These are phyloP conservation scores for Hymenoscyphus repandus DNA, from an alignment of 2,329 filamentous ascomycete genomes.

Conservation along the genomic window DNA sequence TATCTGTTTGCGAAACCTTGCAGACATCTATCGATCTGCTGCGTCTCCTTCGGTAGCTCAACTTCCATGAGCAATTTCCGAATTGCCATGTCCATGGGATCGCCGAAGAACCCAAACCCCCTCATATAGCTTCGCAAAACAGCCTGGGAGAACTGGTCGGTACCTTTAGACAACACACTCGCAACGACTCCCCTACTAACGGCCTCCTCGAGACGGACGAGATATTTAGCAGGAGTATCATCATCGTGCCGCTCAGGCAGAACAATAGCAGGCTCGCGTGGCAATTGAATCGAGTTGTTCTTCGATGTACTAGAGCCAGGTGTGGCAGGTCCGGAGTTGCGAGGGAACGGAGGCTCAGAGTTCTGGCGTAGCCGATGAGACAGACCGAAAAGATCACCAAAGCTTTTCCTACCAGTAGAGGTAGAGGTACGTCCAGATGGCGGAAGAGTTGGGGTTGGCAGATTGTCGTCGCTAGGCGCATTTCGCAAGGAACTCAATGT, in stretches of 20 bases:
- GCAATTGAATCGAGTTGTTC: slow-evolving; percentile 75
- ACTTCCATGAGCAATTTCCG: slow-evolving; percentile 95
- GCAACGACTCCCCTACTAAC: slow-evolving; percentile 80
- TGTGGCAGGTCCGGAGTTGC: slow-evolving; percentile 65
- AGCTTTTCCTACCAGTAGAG: slow-evolving; percentile 87
- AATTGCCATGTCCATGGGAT: slow-evolving; percentile 97
- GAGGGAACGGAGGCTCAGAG: slow-evolving; percentile 62
- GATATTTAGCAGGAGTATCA: slow-evolving; percentile 85
- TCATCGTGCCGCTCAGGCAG: slow-evolving; percentile 78
- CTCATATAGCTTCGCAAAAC: slow-evolving; percentile 94
- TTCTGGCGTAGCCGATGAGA: slow-evolving; percentile 73
- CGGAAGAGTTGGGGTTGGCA: slow-evolving; percentile 56
- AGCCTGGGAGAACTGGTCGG: slow-evolving; percentile 74
- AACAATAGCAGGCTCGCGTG: slow-evolving; percentile 58
- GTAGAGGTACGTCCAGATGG: slow-evolving; percentile 61
- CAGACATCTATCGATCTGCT: slow-evolving; percentile 92
- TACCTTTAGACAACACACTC: slow-evolving; percentile 77
- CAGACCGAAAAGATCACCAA: slow-evolving; percentile 81
- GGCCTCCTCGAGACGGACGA: slow-evolving; percentile 75
- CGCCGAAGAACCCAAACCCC: slow-evolving; percentile 89
- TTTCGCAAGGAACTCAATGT: slow-evolving; percentile 81
- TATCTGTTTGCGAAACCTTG: slow-evolving; percentile 95
- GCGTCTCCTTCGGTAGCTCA: slow-evolving; percentile 92
- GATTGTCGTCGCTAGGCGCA: slow-evolving; percentile 64
- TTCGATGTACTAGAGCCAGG: slow-evolving; percentile 70